phyloP scores from a whole-genome alignment of 2,329 filamentous ascomycete genomes.

The Sphaerulina musiva region DNA sequence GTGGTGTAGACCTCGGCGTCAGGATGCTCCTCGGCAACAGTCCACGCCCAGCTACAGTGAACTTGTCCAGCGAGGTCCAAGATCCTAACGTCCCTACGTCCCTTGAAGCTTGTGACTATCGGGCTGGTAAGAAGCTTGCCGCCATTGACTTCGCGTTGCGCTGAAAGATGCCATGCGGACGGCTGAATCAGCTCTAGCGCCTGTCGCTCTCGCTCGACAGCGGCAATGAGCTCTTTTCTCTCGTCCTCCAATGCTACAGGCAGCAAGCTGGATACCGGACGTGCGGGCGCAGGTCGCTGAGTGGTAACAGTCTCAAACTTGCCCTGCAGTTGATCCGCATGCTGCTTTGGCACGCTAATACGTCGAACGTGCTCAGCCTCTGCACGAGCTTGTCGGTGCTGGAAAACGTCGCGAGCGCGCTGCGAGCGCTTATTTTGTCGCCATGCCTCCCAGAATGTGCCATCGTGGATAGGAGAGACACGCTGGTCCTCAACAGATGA shows the following conservation, averaged over 20 bases:
- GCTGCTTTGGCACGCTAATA: slow-evolving; percentile 62
- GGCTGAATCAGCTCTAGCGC: slow-evolving; percentile 64
- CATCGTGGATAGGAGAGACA: slow-evolving; percentile 33
- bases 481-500: slow-evolving; percentile 19
- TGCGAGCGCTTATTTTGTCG: slow-evolving; percentile 51
- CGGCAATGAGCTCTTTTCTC: slow-evolving; percentile 29
- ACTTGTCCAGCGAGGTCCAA: slow-evolving; percentile 81
- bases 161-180: slow-evolving; percentile 57
- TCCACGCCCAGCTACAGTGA: slow-evolving; percentile 92
- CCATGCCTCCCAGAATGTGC: slow-evolving; percentile 76
- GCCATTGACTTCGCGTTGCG: slow-evolving; percentile 54
- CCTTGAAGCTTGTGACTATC: slow-evolving; percentile 37
- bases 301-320: slow-evolving; percentile 67
- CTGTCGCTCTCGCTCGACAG: slow-evolving; percentile 67
- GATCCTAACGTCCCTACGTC: slow-evolving; percentile 53
- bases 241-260: slow-evolving; percentile 35
- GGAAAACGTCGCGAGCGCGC: slow-evolving; percentile 66
- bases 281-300: slow-evolving; percentile 38
- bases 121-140: slow-evolving; percentile 54
- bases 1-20: slow-evolving; percentile 84
- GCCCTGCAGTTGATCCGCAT: slow-evolving; percentile 75
- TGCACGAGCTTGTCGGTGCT: slow-evolving; percentile 76
- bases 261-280: slow-evolving; percentile 43
- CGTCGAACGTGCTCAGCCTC: slow-evolving; percentile 82
- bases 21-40: slow-evolving; percentile 78